Evolutionary conservation across 371 early-diverging fungal species (phyloP), one percentile per base, ranked within the genome.

Genomic region (Mortierella sp.): DNA sequence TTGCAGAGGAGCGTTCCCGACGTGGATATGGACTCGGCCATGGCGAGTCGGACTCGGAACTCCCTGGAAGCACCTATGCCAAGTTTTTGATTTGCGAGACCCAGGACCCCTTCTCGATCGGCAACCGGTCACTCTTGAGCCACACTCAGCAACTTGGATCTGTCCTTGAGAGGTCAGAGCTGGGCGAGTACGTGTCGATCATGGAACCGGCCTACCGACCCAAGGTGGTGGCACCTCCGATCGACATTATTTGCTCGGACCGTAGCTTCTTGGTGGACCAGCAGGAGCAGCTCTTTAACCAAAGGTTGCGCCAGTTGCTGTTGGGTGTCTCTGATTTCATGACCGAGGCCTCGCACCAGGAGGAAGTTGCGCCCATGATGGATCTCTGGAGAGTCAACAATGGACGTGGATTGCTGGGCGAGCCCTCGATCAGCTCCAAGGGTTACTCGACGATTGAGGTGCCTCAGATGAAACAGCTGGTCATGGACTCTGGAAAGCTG

Each of bases 401-500:
- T 38, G 82, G 85, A n/a, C 81, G 84, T 32, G 88, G 89, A 12
- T 46, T 89, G 21, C 63, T 87, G 55, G 88, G 88, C 8, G 80
- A 81, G 48, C 78, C 87, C 6, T 81, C 84, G 6, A 68, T 77
- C 46, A 63, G 72, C 60, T 81, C 75, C 0, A 71, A 75, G 75
- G 86, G 88, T 0, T 83, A 86, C 76, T 78, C 82, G 41, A 78
- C 76, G n/a, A 87, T 88, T 41, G 81, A 80, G 72, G 83, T 88
- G 63, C 92, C 95, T 72, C 94, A 94, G 16, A 91, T 96, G 89
- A 93, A 94, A 78, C 95, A 95, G 75, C 91, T 99, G 55, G 95
- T 99, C 54, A 87, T 93, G 76, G 97, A 97, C 78, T 97, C 99
- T 72, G 99, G 99, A 71, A 99, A 99, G 89, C 89, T 99, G 87